Percentiles rank a stretch among this genome's conserved stretches.
These are phyloP conservation scores for Podila horticola DNA, from an alignment of 192 early-diverging fungal species.

Conservation along the genomic window DNA sequence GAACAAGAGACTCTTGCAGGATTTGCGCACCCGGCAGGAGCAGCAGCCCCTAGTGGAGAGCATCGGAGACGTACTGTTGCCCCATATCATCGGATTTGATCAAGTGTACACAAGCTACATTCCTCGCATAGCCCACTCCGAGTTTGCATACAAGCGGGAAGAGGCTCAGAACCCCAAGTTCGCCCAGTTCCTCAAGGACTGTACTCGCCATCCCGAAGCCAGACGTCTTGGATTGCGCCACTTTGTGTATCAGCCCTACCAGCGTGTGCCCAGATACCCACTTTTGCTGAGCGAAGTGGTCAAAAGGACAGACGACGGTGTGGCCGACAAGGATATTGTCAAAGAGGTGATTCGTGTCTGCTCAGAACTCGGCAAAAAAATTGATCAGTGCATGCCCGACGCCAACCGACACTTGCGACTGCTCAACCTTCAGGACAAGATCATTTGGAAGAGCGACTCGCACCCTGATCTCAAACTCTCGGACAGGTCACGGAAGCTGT, in stretches of 20 bases:
- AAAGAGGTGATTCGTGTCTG: conserved; percentile 77
- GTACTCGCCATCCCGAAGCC: conserved; percentile 74
- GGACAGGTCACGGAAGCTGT: conserved; percentile 72
- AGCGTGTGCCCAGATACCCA: conserved; percentile 86
- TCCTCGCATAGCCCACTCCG: conserved; percentile 80
- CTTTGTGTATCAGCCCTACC: conserved; percentile 87
- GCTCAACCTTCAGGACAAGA: conserved; percentile 37
- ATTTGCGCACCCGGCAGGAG: conserved; percentile 71
- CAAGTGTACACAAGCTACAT: conserved; percentile 83
- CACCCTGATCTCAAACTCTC: conserved; percentile 77
- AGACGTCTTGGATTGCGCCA: conserved; percentile 85
- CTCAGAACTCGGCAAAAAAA: conserved; percentile 72
- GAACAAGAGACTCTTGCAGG: conserved; percentile 69
- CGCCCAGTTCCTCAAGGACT: conserved; percentile 78
- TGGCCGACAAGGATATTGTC: conserved; percentile 79
- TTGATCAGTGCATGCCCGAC: conserved; percentile 77
- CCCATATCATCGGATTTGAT: conserved; percentile 74
- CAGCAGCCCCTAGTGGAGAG: conserved; percentile 74
- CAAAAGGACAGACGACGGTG: conserved; percentile 79
- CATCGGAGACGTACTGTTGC: conserved; percentile 87
- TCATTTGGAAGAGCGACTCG: conserved; percentile 28
- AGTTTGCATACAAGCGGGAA: conserved; percentile 85
- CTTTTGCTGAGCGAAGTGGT: conserved; percentile 85
- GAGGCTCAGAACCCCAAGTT: conserved; percentile 73
- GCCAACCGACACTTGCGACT: conserved; percentile 27